Evolutionary conservation across 2,329 filamentous ascomycete genomes (phyloP).

Genomic region (Colletotrichum eleusines): DNA sequence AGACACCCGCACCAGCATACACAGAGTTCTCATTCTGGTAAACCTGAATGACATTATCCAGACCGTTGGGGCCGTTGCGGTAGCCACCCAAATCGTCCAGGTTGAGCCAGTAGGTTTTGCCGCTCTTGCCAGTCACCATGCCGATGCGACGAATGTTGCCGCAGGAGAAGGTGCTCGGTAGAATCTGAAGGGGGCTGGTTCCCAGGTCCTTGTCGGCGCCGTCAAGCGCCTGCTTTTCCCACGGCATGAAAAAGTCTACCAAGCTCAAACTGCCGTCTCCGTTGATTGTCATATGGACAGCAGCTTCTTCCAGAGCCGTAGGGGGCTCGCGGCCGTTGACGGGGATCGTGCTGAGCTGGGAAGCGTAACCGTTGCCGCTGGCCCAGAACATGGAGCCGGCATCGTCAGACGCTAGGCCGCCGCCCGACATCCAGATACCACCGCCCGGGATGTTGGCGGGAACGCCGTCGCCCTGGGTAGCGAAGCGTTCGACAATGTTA

Average conservation of each 20-base stretch:
- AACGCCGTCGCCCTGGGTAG: slow-evolving; percentile 57
- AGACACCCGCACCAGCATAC: slow-evolving; percentile 61
- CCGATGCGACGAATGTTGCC: slow-evolving; percentile 60
- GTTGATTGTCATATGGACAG: slow-evolving; percentile 58
- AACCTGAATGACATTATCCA: slow-evolving; percentile 59
- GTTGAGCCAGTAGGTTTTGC: slow-evolving; percentile 60
- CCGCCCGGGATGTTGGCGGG: slow-evolving; percentile 53
- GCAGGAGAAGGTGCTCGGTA: slow-evolving; percentile 59
- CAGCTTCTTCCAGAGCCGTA: slow-evolving; percentile 59
- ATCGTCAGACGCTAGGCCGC: slow-evolving; percentile 55
- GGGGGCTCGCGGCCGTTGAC: slow-evolving; percentile 54
- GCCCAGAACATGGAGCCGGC: slow-evolving; percentile 55
- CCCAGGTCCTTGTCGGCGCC: slow-evolving; percentile 65
- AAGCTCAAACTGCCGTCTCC: slow-evolving; percentile 57
- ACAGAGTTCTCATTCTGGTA: slow-evolving; percentile 60
- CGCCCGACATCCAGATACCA: slow-evolving; percentile 59
- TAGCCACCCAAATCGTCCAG: slow-evolving; percentile 57
- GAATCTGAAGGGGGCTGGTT: slow-evolving; percentile 57
- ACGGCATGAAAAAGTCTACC: slow-evolving; percentile 67
- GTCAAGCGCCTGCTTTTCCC: slow-evolving; percentile 62
- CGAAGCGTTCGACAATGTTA: slow-evolving; percentile 54
- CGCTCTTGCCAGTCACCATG: slow-evolving; percentile 64
- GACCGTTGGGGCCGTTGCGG: slow-evolving; percentile 51
- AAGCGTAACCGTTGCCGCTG: slow-evolving; percentile 57
- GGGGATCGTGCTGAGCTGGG: slow-evolving; percentile 53